A percentile compares a stretch with the other conserved stretches of the same genome.
phyloP scores from a whole-genome alignment of 345 rosid genomes.

The Lepidium africanum region DNA sequence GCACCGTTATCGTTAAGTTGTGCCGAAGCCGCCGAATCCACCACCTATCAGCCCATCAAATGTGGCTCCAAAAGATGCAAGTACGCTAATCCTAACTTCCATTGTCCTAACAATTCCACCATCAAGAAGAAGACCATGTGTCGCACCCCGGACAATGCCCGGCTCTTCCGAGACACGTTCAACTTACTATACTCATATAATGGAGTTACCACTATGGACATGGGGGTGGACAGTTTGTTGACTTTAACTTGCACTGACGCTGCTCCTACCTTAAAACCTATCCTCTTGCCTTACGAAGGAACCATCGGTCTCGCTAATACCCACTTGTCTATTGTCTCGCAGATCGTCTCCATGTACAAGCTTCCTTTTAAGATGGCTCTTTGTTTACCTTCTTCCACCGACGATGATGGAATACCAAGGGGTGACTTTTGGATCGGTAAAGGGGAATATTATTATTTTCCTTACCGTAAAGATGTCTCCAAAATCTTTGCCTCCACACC shows the following conservation, averaged over 20 bases:
- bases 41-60: slow-evolving; percentile 2
- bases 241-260: slow-evolving; percentile 6
- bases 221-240: neutral
- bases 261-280: neutral
- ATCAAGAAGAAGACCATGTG: neutral
- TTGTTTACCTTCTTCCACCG: slow-evolving; percentile 24
- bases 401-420: too few species aligned
- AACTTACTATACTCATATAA: neutral
- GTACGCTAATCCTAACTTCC: neutral
- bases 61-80: slow-evolving; percentile 9
- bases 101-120: slow-evolving; percentile 4
- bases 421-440: slow-evolving; percentile 17
- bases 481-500: slow-evolving; percentile 11
- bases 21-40: neutral
- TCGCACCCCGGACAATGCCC: neutral
- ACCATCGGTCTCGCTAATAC: slow-evolving; percentile 18
- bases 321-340: neutral
- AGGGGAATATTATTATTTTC: neutral
- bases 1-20: neutral
- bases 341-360: neutral
- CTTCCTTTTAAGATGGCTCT: slow-evolving; percentile 2
- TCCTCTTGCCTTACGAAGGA: neutral
- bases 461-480: neutral
- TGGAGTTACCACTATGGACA: neutral
- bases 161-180: neutral